Evolutionary conservation across 345 rosid genomes (phyloP), one percentile per base, ranked within the genome.

Genomic region (Pugionium dolabratum): DNA sequence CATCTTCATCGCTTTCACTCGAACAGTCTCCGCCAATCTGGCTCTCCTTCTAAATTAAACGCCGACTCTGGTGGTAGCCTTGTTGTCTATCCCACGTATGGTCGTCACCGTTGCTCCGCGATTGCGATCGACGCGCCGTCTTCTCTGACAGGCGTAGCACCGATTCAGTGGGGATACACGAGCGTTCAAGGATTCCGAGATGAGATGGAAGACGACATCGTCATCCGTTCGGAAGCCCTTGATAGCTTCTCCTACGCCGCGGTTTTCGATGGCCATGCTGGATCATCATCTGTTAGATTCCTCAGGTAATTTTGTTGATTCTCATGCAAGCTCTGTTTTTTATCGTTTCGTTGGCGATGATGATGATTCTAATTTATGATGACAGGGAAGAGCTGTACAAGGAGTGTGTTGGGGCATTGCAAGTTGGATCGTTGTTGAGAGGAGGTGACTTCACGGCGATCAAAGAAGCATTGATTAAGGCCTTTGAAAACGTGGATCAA

Each of bases 191-290:
- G 98, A n/a, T 34, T 42, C 2, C 84, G 98, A 25, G 95, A 92
- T 4, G 98, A 86, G 78, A 93, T 87, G 97, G 98, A 93, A 73
- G 98, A 93, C 45, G 85, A 71, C 29, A 65, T 87, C 60, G 79
- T 83, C 11, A 64, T 93, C 54, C 84, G 88, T 51, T 78, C 94
- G 2, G 96, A 86, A 1, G 95, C 84, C 43, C 81, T 89, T 18
- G 85, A 86, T 26, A 91, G 80, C 32, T 93, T 86, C 94, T 84
- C 94, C 4, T 93, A 84, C 50, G 95, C 98, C 2, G 97, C 96
- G 0, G 87, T 93, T 48, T 82, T 87, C 55, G 98, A 92, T 53
- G 97, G 98, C 42, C 98, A 93, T 39, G 98, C 87, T 37, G 97
- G 98, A 29, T 72, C 79, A 52, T 72, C 93, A 67, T 78, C 94